phyloP scores from a whole-genome alignment of 2,329 filamentous ascomycete species.

The Stagonosporopsis chrysanthemi region DNA sequence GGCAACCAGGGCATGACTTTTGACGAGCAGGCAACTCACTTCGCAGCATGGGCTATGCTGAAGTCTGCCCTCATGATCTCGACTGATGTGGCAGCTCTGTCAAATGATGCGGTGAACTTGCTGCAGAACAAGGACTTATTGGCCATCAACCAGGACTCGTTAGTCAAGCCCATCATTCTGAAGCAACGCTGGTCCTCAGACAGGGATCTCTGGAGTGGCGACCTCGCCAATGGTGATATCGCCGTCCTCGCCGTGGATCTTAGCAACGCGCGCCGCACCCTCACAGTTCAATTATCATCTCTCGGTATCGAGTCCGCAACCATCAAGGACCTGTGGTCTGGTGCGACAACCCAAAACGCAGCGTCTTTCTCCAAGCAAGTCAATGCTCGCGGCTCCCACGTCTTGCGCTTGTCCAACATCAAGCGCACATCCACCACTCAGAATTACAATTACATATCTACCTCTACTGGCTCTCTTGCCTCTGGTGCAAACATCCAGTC shows the following conservation, averaged over 20 bases:
- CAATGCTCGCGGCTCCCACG: slow-evolving; percentile 26
- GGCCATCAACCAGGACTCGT: slow-evolving; percentile 30
- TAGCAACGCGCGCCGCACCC: slow-evolving; percentile 25
- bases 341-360: slow-evolving; percentile 15
- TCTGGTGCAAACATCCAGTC: slow-evolving; percentile 23
- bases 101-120: slow-evolving; percentile 21
- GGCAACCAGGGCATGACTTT: slow-evolving; percentile 29
- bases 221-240: slow-evolving; percentile 30
- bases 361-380: slow-evolving; percentile 28
- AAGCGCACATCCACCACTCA: slow-evolving; percentile 17
- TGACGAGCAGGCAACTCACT: slow-evolving; percentile 33
- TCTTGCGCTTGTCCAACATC: slow-evolving; percentile 28
- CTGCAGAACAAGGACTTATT: slow-evolving; percentile 33
- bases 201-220: slow-evolving; percentile 29
- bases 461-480: slow-evolving; percentile 25
- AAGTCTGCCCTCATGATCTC: slow-evolving; percentile 34
- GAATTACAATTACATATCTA: slow-evolving; percentile 27
- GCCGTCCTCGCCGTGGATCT: slow-evolving; percentile 29
- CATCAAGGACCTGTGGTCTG: slow-evolving; percentile 30
- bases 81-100: slow-evolving; percentile 24
- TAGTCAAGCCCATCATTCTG: slow-evolving; percentile 29
- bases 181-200: slow-evolving; percentile 29
- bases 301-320: slow-evolving; percentile 26
- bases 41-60: slow-evolving; percentile 32
- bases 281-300: slow-evolving; percentile 22